Evolutionary conservation across 169 alveolate genomes (phyloP).

Genomic region (Cyclospora cayetanensis): DNA sequence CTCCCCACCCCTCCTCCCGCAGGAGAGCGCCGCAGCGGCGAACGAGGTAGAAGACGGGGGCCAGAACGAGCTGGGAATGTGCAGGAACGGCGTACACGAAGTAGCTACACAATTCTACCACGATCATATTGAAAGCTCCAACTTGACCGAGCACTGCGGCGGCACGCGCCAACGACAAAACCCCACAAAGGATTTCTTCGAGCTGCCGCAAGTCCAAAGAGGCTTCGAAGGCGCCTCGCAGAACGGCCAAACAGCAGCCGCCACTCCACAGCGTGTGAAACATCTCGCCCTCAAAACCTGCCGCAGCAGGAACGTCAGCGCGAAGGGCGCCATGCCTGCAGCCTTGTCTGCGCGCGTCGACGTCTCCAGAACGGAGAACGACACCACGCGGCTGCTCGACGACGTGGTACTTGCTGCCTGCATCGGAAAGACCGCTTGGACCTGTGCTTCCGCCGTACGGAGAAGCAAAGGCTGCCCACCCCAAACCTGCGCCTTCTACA

Average conservation of each 20-base stretch:
- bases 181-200: conserved; percentile 8
- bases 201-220: conserved; percentile 37
- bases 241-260: conserved; percentile 36
- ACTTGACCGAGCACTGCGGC: conserved; percentile 40
- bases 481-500: conserved; percentile 45
- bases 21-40: conserved; percentile 40
- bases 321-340: not conserved
- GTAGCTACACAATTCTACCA: conserved; percentile 59
- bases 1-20: conserved; percentile 74
- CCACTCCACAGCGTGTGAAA: conserved; percentile 36
- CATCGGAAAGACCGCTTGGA: not conserved
- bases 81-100: conserved; percentile 57
- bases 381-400: not conserved
- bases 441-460: conserved; percentile 18
- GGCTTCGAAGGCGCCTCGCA: conserved; percentile 40
- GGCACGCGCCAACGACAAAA: conserved; percentile 23
- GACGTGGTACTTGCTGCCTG: not conserved
- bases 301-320: not conserved
- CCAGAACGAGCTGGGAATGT: conserved; percentile 65
- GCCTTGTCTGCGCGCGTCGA: not conserved
- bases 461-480: conserved; percentile 59
- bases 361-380: not conserved
- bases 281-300: conserved; percentile 29
- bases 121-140: conserved; percentile 51
- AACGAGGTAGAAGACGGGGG: conserved; percentile 50